phyloP scores from a whole-genome alignment of 805 yeast genomes.

The Myxozyma mucilagina region DNA sequence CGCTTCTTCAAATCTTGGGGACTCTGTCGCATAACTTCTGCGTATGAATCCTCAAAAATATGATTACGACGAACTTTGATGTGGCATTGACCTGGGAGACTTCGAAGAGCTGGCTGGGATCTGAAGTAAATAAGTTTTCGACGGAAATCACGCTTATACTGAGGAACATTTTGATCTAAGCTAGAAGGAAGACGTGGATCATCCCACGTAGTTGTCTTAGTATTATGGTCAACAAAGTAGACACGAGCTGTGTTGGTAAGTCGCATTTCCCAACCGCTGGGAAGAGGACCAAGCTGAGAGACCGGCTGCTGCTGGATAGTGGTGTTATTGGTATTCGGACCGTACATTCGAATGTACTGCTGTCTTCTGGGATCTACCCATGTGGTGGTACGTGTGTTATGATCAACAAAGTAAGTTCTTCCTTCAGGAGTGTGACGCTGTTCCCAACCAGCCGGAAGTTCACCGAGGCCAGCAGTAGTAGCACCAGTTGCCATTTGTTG shows the following conservation, averaged over 20 bases:
- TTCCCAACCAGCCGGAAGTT: slow-evolving; percentile 98
- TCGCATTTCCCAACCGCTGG: slow-evolving; percentile 99
- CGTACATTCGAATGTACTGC: slow-evolving; percentile 94
- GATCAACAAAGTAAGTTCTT: slow-evolving; percentile 96
- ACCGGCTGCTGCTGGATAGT: slow-evolving; percentile 98
- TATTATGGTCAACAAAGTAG: slow-evolving; percentile 97
- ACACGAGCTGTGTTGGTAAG: slow-evolving; percentile 97
- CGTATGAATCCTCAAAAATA: slow-evolving; percentile 95
- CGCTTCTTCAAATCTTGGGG: slow-evolving; percentile 98
- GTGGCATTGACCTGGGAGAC: slow-evolving; percentile 97
- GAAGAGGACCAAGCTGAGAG: slow-evolving; percentile 94
- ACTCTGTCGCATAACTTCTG: slow-evolving; percentile 97
- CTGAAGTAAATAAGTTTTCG: slow-evolving; percentile 96
- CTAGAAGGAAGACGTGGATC: slow-evolving; percentile 98
- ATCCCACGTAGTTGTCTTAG: slow-evolving; percentile 99
- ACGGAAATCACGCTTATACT: slow-evolving; percentile 97
- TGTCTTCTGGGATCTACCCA: slow-evolving; percentile 99
- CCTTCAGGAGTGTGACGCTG: slow-evolving; percentile 98
- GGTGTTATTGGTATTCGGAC: slow-evolving; percentile 58
- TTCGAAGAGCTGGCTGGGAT: slow-evolving; percentile 96
- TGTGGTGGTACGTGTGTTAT: slow-evolving; percentile 98
- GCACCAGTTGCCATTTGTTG: slow-evolving; percentile 73
- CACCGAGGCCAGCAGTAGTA: slow-evolving; percentile 94
- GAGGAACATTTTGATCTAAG: slow-evolving; percentile 97
- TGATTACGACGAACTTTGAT: slow-evolving; percentile 96